phyloP scores from a whole-genome alignment of 106 monocot genomes.

The Alisma plantagoaquatica region DNA sequence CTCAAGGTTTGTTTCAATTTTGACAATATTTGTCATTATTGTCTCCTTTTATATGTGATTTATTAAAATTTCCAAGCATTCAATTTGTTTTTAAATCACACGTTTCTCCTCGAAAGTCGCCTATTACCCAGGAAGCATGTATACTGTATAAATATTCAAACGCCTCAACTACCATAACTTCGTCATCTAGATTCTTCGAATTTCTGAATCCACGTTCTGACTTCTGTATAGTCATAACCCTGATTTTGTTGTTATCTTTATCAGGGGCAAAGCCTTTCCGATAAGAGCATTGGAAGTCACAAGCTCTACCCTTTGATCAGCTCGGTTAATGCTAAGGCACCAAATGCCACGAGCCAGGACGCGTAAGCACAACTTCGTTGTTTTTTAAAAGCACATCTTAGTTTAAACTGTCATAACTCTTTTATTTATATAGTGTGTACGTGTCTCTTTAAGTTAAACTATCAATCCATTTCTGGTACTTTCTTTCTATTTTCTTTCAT shows the following conservation, averaged over 20 bases:
- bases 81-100: too few relatives aligned
- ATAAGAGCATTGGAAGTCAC: neutral
- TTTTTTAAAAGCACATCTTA: neutral
- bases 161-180: neutral
- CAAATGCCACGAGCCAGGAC: neutral
- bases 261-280: slow-evolving; percentile 20
- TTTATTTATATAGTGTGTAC: neutral
- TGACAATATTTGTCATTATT: neutral
- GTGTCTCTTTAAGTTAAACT: neutral
- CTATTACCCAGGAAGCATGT: neutral
- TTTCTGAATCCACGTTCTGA: neutral
- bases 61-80: neutral
- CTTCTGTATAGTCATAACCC: neutral
- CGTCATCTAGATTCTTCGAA: neutral
- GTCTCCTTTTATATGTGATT: neutral
- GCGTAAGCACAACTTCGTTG: slow-evolving; percentile 7
- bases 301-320: slow-evolving; percentile 16
- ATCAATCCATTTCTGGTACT: neutral
- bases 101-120: too few relatives aligned
- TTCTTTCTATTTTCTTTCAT: too few relatives aligned
- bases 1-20: slow-evolving; percentile 1
- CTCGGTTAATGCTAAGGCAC: neutral
- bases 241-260: too few relatives aligned
- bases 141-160: neutral
- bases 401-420: neutral